These are phyloP conservation scores for Glarea lozoyensis DNA, from an alignment of 495 filamentous ascomycete genomes.

Conservation along the genomic window DNA sequence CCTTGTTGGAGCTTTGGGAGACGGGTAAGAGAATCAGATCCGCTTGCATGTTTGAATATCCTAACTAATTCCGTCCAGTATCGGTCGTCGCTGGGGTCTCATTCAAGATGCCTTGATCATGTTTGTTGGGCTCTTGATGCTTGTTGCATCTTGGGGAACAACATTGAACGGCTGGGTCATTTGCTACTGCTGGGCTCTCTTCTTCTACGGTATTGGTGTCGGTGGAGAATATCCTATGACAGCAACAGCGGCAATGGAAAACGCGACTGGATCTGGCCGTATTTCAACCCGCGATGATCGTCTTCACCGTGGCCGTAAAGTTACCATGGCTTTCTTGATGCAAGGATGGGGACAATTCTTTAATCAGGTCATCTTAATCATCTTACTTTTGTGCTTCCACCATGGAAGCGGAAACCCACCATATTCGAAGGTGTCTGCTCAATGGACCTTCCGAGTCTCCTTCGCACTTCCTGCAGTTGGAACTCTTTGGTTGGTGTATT, in stretches of 20 bases:
- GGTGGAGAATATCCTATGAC: conserved; percentile 95
- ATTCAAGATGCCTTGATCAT: conserved; percentile 92
- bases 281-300: conserved; percentile 84
- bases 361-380: conserved; percentile 79
- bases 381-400: conserved; percentile 75
- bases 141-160: conserved; percentile 77
- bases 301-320: conserved; percentile 85
- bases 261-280: conserved; percentile 72
- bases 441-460: conserved; percentile 79
- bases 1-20: conserved; percentile 52
- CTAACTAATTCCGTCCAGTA: conserved; percentile 32
- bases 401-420: conserved; percentile 57
- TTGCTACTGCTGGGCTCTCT: conserved; percentile 83
- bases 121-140: conserved; percentile 80
- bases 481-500: conserved; percentile 88
- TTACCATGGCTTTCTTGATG: conserved; percentile 91
- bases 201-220: conserved; percentile 86
- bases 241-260: conserved; percentile 91
- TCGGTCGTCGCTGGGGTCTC: conserved; percentile 83
- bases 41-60: neutral
- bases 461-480: conserved; percentile 80
- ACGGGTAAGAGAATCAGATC: conserved; percentile 13
- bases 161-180: conserved; percentile 85
- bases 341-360: conserved; percentile 92
- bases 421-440: conserved; percentile 59